Percentiles rank a stretch among this genome's conserved stretches.
These are phyloP conservation scores for Lanzia echinophila DNA, from an alignment of 2,329 filamentous ascomycete species.

Conservation along the genomic window DNA sequence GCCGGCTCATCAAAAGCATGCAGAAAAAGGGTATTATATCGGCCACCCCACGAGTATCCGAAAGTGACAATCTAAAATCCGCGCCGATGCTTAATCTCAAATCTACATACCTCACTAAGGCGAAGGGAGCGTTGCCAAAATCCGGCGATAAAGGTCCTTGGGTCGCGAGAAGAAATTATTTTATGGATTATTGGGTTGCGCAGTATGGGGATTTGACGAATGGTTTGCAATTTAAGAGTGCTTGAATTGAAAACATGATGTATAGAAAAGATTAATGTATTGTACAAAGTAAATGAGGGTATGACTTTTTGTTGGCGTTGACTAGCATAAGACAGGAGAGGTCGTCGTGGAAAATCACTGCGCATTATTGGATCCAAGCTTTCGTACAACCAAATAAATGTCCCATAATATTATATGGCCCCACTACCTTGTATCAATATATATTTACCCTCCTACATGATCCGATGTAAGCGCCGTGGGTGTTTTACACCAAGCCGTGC, in stretches of 20 bases:
- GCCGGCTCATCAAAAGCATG: conserved; percentile 28
- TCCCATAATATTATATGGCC: too few species aligned
- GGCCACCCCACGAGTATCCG: conserved; percentile 15
- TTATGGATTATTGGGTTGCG: conserved; percentile 27
- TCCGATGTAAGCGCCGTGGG: too few species aligned
- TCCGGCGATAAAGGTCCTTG: conserved; percentile 24
- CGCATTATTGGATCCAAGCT: too few species aligned
- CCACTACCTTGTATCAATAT: too few species aligned
- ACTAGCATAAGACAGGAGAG: too few species aligned
- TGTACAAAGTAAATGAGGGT: too few species aligned
- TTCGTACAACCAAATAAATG: too few species aligned
- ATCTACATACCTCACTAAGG: conserved; percentile 25
- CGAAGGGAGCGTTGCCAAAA: conserved; percentile 19
- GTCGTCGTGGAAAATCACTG: too few species aligned
- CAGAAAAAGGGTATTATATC: conserved; percentile 12
- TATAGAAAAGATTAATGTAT: too few species aligned
- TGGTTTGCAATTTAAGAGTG: conserved; percentile 18
- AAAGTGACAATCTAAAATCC: conserved; percentile 11
- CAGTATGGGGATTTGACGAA: conserved; percentile 23
- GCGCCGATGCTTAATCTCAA: conserved; percentile 19
- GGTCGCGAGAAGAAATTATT: conserved; percentile 25
- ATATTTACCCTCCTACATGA: too few species aligned
- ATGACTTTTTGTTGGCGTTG: too few species aligned
- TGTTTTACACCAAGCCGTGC: too few species aligned
- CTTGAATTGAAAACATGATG: background rate